Evolutionary conservation across 2,329 filamentous ascomycete species (phyloP).

Genomic region (Alternaria gaisen): DNA sequence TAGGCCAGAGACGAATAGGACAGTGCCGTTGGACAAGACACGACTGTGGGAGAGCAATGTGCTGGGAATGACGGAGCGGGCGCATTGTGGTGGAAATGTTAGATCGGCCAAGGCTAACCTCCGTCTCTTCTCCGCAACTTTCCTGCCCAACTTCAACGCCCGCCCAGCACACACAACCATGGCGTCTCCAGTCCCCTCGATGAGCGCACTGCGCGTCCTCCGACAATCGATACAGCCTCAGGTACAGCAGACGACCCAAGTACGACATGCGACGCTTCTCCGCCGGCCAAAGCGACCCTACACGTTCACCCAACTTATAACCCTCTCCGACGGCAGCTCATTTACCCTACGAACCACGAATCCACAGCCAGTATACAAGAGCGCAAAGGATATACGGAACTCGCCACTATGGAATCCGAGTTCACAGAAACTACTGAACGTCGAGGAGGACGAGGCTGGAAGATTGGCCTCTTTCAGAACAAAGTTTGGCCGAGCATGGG

Average conservation of each 20-base stretch:
- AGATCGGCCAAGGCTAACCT: slow-evolving; percentile 22
- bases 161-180: slow-evolving; percentile 28
- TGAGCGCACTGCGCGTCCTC: slow-evolving; percentile 43
- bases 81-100: slow-evolving; percentile 24
- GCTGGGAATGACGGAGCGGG: slow-evolving; percentile 13
- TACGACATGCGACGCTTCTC: slow-evolving; percentile 84
- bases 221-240: slow-evolving; percentile 37
- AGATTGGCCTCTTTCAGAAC: slow-evolving; percentile 84
- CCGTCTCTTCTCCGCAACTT: slow-evolving; percentile 37
- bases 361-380: slow-evolving; percentile 69
- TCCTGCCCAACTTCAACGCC: slow-evolving; percentile 15
- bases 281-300: slow-evolving; percentile 90
- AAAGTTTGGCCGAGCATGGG: slow-evolving; percentile 85
- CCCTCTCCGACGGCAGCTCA: slow-evolving; percentile 88
- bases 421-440: slow-evolving; percentile 79
- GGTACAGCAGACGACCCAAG: slow-evolving; percentile 57
- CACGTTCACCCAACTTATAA: slow-evolving; percentile 95
- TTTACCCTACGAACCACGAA: slow-evolving; percentile 82
- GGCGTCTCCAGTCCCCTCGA: slow-evolving; percentile 45
- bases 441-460: slow-evolving; percentile 95
- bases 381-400: slow-evolving; percentile 86
- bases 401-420: slow-evolving; percentile 90
- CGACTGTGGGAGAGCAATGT: slow-evolving; percentile 1
- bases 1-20: not conserved
- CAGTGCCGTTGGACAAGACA: not conserved